Evolutionary conservation across 2,329 filamentous ascomycete genomes (phyloP).

Genomic region (Clarireedia hainanense): DNA sequence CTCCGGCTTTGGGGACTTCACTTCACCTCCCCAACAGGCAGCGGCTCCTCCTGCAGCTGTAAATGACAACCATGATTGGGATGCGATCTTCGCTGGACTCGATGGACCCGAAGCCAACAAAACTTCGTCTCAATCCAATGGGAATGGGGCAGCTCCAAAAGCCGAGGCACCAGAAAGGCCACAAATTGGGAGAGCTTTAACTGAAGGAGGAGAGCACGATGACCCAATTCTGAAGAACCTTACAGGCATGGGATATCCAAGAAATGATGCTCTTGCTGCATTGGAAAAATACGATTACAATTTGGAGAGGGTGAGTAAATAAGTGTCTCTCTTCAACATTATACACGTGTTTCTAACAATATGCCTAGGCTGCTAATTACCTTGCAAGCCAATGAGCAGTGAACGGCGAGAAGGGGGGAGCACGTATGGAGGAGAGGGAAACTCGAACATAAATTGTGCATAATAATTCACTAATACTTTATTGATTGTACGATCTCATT

Average conservation of each 20-base stretch:
- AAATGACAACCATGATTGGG: constrained; percentile 72
- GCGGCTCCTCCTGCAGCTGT: constrained; percentile 32
- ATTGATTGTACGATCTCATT: not conserved
- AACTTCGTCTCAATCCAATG: constrained; percentile 11
- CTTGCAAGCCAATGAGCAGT: constrained; percentile 28
- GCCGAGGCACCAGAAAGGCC: constrained; percentile 28
- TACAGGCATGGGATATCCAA: constrained; percentile 80
- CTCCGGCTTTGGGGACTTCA: constrained; percentile 37
- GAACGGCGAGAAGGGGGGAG: not conserved
- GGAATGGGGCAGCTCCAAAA: constrained; percentile 19
- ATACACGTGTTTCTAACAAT: too few species aligned
- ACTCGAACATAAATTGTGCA: not conserved
- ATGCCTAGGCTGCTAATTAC: constrained; percentile 28
- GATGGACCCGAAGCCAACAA: constrained; percentile 41
- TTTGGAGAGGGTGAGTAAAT: constrained; percentile 70
- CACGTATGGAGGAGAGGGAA: not conserved
- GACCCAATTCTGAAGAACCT: constrained; percentile 86
- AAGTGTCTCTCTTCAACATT: too few species aligned
- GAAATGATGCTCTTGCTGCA: constrained; percentile 65
- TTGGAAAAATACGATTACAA: constrained; percentile 96
- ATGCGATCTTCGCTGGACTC: constrained; percentile 81
- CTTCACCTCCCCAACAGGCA: constrained; percentile 40
- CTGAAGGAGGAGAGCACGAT: constrained; percentile 71
- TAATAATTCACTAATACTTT: not conserved
- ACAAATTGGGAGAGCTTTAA: constrained; percentile 58